These are phyloP conservation scores for Solanum tarijense DNA, from an alignment of 257 asterid species.

Conservation along the genomic window DNA sequence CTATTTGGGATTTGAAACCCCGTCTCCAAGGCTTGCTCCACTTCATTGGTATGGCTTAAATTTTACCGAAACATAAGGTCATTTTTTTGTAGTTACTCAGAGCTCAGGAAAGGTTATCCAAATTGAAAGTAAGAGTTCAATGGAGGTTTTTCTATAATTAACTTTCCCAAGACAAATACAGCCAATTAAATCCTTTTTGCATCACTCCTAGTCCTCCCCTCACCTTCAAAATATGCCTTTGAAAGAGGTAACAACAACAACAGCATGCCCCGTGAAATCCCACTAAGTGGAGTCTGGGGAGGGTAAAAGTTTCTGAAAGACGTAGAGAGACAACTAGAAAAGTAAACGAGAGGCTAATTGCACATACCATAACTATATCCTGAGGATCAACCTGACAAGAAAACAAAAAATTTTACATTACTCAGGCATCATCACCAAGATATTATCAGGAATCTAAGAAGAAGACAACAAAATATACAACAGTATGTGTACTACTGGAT, in stretches of 20 bases:
- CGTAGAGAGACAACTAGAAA: neutral
- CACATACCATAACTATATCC: constrained; percentile 91
- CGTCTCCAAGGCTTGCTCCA: neutral
- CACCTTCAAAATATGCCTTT: neutral
- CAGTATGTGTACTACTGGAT: neutral
- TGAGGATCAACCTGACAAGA: constrained; percentile 83
- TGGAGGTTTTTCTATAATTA: neutral
- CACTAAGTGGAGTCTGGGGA: no score
- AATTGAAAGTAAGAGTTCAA: neutral
- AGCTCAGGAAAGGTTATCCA: neutral
- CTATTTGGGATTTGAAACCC: neutral
- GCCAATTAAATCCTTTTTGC: neutral
- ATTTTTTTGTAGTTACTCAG: neutral
- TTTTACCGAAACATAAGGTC: neutral
- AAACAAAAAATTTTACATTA: neutral
- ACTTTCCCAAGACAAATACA: neutral
- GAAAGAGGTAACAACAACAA: neutral
- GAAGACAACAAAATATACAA: neutral
- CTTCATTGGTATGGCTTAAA: neutral
- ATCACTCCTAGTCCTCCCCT: neutral
- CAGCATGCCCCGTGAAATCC: no score
- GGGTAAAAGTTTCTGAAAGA: neutral
- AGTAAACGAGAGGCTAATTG: neutral
- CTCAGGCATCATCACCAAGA: neutral
- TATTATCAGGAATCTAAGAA: neutral